Base-by-base conservation (phyloP, 2,329 filamentous ascomycete genomes). In the Alternaria conjuncta region DNA sequence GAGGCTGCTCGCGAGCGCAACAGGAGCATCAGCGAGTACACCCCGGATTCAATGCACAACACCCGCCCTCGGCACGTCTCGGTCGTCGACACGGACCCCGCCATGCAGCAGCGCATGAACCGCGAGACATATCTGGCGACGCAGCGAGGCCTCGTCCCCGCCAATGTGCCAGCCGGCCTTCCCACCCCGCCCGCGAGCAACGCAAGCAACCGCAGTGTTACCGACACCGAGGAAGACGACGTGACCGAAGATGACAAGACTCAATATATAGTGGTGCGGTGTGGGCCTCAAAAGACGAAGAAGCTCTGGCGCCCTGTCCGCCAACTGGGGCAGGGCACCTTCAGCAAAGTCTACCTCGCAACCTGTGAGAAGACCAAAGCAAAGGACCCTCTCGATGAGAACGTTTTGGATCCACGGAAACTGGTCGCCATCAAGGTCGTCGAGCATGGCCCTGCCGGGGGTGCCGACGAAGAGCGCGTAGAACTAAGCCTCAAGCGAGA, bases 341-440 rank as follows among this genome's bases (percentile, higher is more conserved):
- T 99, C 79, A 97, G 94, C 78, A 92, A 92, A 74, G 96, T 99
- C 20, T 91, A 96, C 82, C 85, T 99, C 45, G 96, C 94, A 5
- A 97, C 94, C 11, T 93, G 92, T 73, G 89, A 96, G 75, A 86
- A 88, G 44, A 80, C 81, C 28, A 71, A 72, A 61, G 74, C 71
- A 73, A 80, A 68, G 67, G 77, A 71, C 76, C 81, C 76, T 66
- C 81, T 79, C 76, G 75, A 84, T 73, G 84, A 86, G 76, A 76
- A 81, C 44, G 66, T 77, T 64, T 84, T 88, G 51, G 84, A 92
- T 66, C 89, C 90, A n/a, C 92, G 90, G 74, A 92, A 92, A 56
- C 84, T 99, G 13, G 96, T 98, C 4, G 96, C 96, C 2, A 89
- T 99, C 76, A 99, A 99, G 80, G 89, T 99, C 47, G 95, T 96